Base-by-base conservation (phyloP, 768 basidiomycete species). In the Rhodotorula graminis region DNA sequence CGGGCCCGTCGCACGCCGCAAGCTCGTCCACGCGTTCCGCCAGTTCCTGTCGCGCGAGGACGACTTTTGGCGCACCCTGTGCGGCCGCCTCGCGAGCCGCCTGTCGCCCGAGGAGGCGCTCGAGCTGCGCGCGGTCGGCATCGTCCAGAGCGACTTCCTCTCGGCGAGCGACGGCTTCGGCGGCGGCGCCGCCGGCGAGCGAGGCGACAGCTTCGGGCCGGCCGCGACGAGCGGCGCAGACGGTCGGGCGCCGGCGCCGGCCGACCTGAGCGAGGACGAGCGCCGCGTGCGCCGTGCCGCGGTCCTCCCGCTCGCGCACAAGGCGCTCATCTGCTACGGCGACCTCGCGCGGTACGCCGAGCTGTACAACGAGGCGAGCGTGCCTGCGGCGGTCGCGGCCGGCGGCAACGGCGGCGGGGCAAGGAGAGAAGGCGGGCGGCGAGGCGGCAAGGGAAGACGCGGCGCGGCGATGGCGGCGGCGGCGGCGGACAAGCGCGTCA, bases 261-360 rank as follows among this genome's bases (percentile, higher is more conserved):
- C 37, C 37, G 55, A 65, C 40, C 37, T 70, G 0, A 71, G 64
- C 23, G 72, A 50, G 0, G 57, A 61, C 77, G 86, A 86, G 42
- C 64, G 50, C 52, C 85, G 86, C 68, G 84, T 84, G 23, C 42
- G 40, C 46, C 42, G 69, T 29, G 61, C 25, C 29, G 68, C 40
- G 71, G 86, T 88, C 68, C 83, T 94, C n/a, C 86, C 87, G 18
- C 87, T 91, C 57, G 82, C 93, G 56, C 90, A 88, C 82, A 96
- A 95, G 82, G 88, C 90, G 15, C 83, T 99, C 65, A 88, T 97
- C 29, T 95, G 90, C 80, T 85, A 94, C 16, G 96, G 96, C 19
- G 96, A 99, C 78, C 88, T 99, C 61, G 91, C 93, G 70, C 86
- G 96, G 55, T 99, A 99, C 82, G 85, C 89, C 69, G 94, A 98